A percentile compares a stretch with the other conserved stretches of the same genome.
Evolutionary conservation across 2,329 filamentous ascomycete species (phyloP).

Genomic region (Chaetomiaceae sp.): DNA sequence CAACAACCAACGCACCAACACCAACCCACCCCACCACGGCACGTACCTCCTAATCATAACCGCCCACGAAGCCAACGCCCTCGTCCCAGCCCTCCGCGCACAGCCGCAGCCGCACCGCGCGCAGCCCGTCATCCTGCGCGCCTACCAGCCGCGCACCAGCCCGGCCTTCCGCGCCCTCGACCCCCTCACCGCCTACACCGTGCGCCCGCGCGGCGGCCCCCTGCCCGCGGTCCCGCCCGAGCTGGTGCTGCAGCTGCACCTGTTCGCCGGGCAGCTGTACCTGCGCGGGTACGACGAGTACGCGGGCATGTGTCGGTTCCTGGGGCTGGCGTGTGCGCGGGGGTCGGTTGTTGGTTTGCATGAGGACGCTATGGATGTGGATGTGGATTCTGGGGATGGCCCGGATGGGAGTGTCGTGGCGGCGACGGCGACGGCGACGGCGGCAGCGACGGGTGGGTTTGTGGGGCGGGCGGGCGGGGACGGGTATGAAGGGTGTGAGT

Average conservation of each 20-base stretch:
- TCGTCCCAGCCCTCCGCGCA: slow-evolving; percentile 47
- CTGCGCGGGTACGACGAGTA: slow-evolving; percentile 54
- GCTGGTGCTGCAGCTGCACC: slow-evolving; percentile 49
- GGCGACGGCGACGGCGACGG: no score
- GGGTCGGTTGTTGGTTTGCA: no score
- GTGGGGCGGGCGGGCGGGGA: slow-evolving; percentile 25
- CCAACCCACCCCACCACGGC: slow-evolving; percentile 9
- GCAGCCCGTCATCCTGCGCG: slow-evolving; percentile 7
- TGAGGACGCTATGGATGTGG: slow-evolving; percentile 20
- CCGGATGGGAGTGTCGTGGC: no score
- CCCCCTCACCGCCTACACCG: slow-evolving; percentile 15
- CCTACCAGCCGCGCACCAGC: slow-evolving; percentile 21
- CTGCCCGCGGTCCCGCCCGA: slow-evolving; percentile 39
- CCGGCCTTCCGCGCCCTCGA: slow-evolving; percentile 19
- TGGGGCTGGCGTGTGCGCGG: slow-evolving; percentile 46
- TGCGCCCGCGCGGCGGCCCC: slow-evolving; percentile 11
- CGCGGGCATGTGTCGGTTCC: slow-evolving; percentile 42
- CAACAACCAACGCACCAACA: no score
- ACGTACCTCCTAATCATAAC: slow-evolving; percentile 52
- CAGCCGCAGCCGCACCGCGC: slow-evolving; percentile 34
- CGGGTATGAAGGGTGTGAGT: slow-evolving; percentile 24
- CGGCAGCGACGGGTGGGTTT: slow-evolving; percentile 36
- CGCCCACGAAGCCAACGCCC: slow-evolving; percentile 53
- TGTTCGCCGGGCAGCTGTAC: slow-evolving; percentile 67
- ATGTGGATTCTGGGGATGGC: no score